These are phyloP conservation scores for Madurella fahalii DNA, from an alignment of 2,329 filamentous ascomycete species.

Conservation along the genomic window DNA sequence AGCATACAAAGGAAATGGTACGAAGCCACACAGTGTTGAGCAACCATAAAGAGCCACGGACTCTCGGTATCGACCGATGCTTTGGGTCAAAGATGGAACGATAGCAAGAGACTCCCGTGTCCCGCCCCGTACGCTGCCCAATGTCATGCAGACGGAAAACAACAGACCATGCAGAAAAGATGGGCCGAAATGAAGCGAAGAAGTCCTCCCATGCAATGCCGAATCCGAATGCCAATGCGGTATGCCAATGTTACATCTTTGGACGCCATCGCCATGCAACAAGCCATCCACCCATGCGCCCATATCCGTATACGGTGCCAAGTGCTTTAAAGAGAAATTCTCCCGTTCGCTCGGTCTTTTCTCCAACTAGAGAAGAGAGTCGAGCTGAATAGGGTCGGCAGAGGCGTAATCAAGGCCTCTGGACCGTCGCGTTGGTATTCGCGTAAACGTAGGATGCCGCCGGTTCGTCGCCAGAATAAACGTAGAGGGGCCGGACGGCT, in stretches of 20 bases:
- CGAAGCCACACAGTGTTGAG: background rate
- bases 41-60: background rate
- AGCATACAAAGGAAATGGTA: background rate
- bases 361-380: too few species aligned
- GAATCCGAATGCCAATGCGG: background rate
- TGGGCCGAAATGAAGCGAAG: background rate
- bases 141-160: background rate
- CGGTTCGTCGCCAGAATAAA: constrained; percentile 9
- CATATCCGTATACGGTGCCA: background rate
- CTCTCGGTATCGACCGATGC: background rate
- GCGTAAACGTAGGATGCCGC: constrained; percentile 18
- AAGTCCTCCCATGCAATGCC: background rate
- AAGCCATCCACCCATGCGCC: background rate
- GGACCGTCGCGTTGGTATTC: constrained; percentile 4
- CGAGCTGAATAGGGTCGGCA: background rate
- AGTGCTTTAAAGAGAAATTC: background rate
- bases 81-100: background rate
- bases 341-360: too few species aligned
- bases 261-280: constrained; percentile 19
- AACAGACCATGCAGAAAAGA: background rate
- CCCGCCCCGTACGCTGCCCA: too few species aligned
- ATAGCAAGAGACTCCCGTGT: background rate
- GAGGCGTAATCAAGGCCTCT: constrained; percentile 3
- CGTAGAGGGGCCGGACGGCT: constrained; percentile 10
- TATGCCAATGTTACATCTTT: constrained; percentile 3